Evolutionary conservation across 2,329 filamentous ascomycete genomes (phyloP), one percentile per base, ranked within the genome.

Genomic region (Monosporascus cannonballus): DNA sequence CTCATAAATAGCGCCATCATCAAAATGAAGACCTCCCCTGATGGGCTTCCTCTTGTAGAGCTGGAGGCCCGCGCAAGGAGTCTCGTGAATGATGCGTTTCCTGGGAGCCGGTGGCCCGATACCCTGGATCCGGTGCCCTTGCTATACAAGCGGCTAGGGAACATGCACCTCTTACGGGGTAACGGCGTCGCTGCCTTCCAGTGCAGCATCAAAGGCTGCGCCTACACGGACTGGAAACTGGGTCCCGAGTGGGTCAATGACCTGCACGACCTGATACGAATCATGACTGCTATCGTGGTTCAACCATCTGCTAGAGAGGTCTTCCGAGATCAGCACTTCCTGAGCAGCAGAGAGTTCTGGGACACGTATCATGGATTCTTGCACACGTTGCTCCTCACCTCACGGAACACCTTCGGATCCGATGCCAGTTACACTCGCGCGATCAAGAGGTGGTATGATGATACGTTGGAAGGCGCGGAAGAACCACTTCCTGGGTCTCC

Each of bases 121-220:
- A 54, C 60, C 44, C 51, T 67, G 34, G 65, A 67, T 39, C 67
- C 66, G 8, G 48, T 69, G 42, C 64, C 67, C 1, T 47, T 50
- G 4, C 55, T 59, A 8, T 62, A 59, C 24, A 51, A 59, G 41
- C 52, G 41, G 22, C 54, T 69, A 3, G 62, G 60, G 20, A 27
- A 48, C 18, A 57, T 67, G 25, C 62, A 62, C 50, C 46, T 56
- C 20, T 51, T 55, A 2, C 54, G 62, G 36, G 51, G 53, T 8
- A 60, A 61, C 22, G 46, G 52, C 3, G 36, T 59, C 5, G 48
- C 51, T 1, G 65, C 62, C 1, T 51, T 66, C n/a, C 58, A 59
- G 45, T 61, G 60, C 49, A 56, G 52, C n/a, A 55, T 69, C 36
- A 58, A 54, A 15, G 66, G 63, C 44, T 61, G 58, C 18, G 58